Base-by-base conservation (phyloP, 1,284 basidiomycete species). In the Exobasidium cylindrosporum region DNA sequence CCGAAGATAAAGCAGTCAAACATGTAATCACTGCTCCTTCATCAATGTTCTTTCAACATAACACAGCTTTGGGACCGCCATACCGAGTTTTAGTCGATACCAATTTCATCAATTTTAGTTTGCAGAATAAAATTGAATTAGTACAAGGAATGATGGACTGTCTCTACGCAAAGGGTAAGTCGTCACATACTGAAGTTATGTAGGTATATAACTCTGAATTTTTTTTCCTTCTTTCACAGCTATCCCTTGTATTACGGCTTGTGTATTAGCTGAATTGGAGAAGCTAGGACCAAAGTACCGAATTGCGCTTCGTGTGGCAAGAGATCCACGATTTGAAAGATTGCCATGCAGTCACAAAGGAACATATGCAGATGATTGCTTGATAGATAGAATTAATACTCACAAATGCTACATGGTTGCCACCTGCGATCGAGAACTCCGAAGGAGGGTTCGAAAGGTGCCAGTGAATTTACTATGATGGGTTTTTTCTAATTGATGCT, bases 71-170 rank as follows among this genome's bases (percentile, higher is more conserved):
- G 31, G 94, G 92, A 0, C 96, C 96, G 0, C 96, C 96, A 0
- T 99, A 98, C 80, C 88, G 95, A 28, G 91, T 99, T 10, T 86
- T 99, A 47, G 92, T 99, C 62, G 96, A 99, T 82, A 99, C 96
- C 77, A 99, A 99, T 81, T 99, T 99, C 78, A 97, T 99, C 85
- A 98, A 98, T 80, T 95, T 98, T 81, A 92, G 89, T 69, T 84
- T 99, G 54, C 95, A 98, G 83, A 98, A 98, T 83, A 97, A 97
- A 81, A 84, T 99, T 70, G 96, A 99, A 81, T 85, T 98, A 52
- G 85, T 97, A 23, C 88, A 90, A 76, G 93, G 92, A 14, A 97
- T 99, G 96, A 97, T 98, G 94, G 96, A 98, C 80, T 97, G 94
- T 74, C 83, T 99, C 13, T 97, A 92, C 82, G 96, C 96, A n/a